phyloP scores from a whole-genome alignment of 2,329 filamentous ascomycete genomes.

The Paecilomyces dactylethromorphus region DNA sequence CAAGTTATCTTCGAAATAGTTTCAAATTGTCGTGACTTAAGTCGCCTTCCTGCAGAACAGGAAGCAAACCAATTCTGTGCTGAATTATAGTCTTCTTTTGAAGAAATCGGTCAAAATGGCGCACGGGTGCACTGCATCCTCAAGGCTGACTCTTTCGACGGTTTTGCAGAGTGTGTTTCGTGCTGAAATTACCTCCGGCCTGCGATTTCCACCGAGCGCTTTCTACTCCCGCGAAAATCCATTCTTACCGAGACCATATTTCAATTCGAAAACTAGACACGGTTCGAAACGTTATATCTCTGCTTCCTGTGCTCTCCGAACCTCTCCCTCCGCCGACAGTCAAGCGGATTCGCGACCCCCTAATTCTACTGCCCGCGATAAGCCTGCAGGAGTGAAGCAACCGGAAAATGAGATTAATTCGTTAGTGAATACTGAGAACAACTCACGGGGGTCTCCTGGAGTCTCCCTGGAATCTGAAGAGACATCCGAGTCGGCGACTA shows the following conservation, averaged over 20 bases:
- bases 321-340: not conserved
- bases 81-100: not conserved
- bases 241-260: not conserved
- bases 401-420: not conserved
- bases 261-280: not conserved
- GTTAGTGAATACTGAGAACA: not conserved
- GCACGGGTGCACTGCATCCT: constrained; percentile 15
- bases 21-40: not conserved
- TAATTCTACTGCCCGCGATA: not conserved
- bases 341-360: not conserved
- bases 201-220: not conserved
- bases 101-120: constrained; percentile 10
- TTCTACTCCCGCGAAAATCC: not conserved
- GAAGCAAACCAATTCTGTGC: not conserved
- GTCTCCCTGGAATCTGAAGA: not conserved
- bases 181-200: constrained; percentile 12
- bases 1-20: not conserved
- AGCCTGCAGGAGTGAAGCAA: not conserved
- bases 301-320: not conserved
- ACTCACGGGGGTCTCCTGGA: not conserved
- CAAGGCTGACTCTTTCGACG: constrained; percentile 17
- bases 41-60: not conserved
- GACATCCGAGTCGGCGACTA: not conserved
- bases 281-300: not conserved
- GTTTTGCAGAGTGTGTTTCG: constrained; percentile 18